Conservation (phyloP, 108 stramenopile species). For the Cyclotella baltica region DNA sequence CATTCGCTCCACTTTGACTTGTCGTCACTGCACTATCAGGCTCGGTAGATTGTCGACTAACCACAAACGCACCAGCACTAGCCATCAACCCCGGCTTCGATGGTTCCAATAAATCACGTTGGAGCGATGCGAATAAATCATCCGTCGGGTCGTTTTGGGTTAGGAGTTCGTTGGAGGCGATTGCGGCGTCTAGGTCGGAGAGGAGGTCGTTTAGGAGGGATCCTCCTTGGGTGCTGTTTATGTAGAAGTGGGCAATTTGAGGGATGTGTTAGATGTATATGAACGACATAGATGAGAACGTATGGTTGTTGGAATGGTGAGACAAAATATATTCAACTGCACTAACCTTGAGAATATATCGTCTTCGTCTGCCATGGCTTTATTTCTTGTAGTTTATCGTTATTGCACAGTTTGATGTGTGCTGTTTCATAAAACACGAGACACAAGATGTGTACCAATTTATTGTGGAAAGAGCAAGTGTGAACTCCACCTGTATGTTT, state of each 20-base stretch:
- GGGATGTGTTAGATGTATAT: background rate
- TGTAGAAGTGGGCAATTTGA: background rate
- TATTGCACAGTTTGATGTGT: too few relatives aligned
- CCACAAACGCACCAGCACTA: conserved; percentile 62
- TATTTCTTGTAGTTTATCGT: background rate
- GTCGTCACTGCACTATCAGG: conserved; percentile 7
- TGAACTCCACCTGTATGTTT: too few relatives aligned
- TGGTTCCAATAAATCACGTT: conserved; percentile 60
- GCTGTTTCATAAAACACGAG: too few relatives aligned
- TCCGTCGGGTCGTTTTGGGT: conserved; percentile 52
- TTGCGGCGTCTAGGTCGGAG: conserved; percentile 70
- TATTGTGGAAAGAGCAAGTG: too few relatives aligned
- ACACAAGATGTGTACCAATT: too few relatives aligned
- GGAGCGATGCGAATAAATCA: conserved; percentile 57
- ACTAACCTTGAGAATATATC: conserved; percentile 24
- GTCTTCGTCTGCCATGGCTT: conserved; percentile 5
- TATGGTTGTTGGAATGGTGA: background rate
- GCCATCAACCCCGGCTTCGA: conserved; percentile 18
- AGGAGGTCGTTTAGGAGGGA: conserved; percentile 83
- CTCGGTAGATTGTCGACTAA: conserved; percentile 27
- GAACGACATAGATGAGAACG: background rate
- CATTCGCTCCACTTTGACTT: background rate
- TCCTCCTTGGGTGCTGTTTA: conserved; percentile 49
- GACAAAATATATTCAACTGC: background rate
- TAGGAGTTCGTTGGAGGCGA: conserved; percentile 16